These are phyloP conservation scores for Acer campestre DNA, from an alignment of 345 rosid genomes.

Conservation along the genomic window DNA sequence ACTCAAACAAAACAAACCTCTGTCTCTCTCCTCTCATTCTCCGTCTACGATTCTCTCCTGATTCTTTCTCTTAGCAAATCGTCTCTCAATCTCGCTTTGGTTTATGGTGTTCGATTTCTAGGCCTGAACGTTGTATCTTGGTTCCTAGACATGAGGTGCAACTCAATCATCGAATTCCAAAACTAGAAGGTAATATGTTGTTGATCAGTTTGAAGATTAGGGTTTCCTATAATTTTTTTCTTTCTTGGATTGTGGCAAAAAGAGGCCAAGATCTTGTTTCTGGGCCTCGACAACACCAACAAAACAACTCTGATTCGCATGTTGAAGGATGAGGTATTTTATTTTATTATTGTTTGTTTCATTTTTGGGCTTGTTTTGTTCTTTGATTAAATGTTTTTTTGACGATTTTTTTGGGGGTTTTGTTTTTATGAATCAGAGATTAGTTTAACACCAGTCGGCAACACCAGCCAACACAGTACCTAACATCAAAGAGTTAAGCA, in stretches of 20 bases:
- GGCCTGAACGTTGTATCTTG: too few relatives aligned
- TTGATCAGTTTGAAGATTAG: too few relatives aligned
- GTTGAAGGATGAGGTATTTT: constrained; percentile 73
- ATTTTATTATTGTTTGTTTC: background rate
- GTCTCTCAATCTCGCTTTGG: too few relatives aligned
- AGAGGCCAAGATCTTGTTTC: constrained; percentile 82
- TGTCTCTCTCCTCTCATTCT: too few relatives aligned
- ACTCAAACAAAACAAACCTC: too few relatives aligned
- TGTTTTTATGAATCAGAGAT: constrained; percentile 46
- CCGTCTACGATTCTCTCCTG: too few relatives aligned
- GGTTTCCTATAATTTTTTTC: too few relatives aligned
- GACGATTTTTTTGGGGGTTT: background rate
- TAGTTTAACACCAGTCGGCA: constrained; percentile 53
- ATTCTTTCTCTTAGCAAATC: too few relatives aligned
- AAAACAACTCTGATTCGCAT: constrained; percentile 80
- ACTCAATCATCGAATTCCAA: too few relatives aligned
- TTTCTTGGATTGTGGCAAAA: constrained; percentile 52
- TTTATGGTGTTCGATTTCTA: too few relatives aligned
- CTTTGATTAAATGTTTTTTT: background rate
- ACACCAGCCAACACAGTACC: constrained; percentile 71
- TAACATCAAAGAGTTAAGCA: constrained; percentile 74
- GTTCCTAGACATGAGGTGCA: too few relatives aligned
- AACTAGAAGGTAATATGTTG: too few relatives aligned
- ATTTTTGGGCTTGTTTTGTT: background rate
- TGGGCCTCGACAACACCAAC: constrained; percentile 80